Evolutionary conservation across 306 rosid genomes (phyloP), one percentile per base, ranked within the genome.

Genomic region (Cyamopsis tetragonoloba): DNA sequence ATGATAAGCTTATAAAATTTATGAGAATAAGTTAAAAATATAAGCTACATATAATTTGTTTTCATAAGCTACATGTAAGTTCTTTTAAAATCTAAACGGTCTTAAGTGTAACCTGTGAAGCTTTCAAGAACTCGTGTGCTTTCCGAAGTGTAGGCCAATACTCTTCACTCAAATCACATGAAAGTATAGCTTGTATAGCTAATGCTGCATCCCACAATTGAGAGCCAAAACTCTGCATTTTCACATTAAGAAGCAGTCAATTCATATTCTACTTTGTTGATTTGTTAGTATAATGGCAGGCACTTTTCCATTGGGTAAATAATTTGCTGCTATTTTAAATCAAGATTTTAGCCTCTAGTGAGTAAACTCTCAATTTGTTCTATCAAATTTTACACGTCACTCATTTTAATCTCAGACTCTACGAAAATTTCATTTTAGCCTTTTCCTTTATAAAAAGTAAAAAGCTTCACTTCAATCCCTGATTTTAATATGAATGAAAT

Each of bases 51-150:
- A 3, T 3, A 3, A 3, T 38, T 9, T 1, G 10, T n/a, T 5
- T 11, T 38, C 27, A 18, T 3, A 30, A 2, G 62, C 9, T 39
- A 14, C 6, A n/a, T n/a, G n/a, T n/a, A n/a, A n/a, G n/a, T n/a
- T n/a, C n/a, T n/a, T n/a, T n/a, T n/a, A n/a, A n/a, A n/a, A n/a
- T n/a, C n/a, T n/a, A n/a, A n/a, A n/a, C n/a, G n/a, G n/a, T n/a
- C n/a, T 14, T 30, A 55, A 55, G 1, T 15, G 4, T 30, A 41
- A 85, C 89, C 86, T 87, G 92, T 7, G 92, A 84, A 71, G 82
- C 87, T 77, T 84, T 87, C 19, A 84, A 28, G 37, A 77, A 87
- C 19, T 84, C 71, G 15, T 87, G 84, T 65, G 92, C 87, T 77
- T 80, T 87, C n/a, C 68, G 35, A 44, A 87, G 84, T 22, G 85